Percentiles rank a stretch among this genome's conserved stretches.
These are phyloP conservation scores for Ziziphus jujuba DNA, from an alignment of 306 rosid genomes.

Conservation along the genomic window DNA sequence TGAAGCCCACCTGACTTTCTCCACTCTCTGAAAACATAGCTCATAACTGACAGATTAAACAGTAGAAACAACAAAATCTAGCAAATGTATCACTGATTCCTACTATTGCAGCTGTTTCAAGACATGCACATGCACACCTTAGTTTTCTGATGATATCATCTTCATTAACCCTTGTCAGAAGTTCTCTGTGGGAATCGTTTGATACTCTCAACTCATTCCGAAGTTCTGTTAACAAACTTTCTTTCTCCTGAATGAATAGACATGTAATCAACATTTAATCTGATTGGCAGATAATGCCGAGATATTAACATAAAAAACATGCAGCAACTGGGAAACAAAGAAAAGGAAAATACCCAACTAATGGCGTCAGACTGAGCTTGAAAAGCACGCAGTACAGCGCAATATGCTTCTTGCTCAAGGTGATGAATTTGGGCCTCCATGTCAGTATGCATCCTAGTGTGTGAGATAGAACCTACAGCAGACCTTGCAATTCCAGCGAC, in stretches of 20 bases:
- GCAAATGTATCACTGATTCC: slow-evolving; percentile 3
- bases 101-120: slow-evolving; percentile 14
- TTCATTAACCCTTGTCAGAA: slow-evolving; percentile 76
- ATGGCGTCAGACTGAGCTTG: slow-evolving; percentile 96
- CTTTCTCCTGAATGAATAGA: slow-evolving; percentile 73
- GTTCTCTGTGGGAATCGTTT: slow-evolving; percentile 92
- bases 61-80: slow-evolving; percentile 12
- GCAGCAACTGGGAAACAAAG: slow-evolving; percentile 11
- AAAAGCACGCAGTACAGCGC: slow-evolving; percentile 92
- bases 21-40: slow-evolving; percentile 70
- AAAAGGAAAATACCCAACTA: slow-evolving; percentile 65
- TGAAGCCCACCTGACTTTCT: slow-evolving; percentile 71
- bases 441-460: slow-evolving; percentile 48
- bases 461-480: slow-evolving; percentile 49
- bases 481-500: slow-evolving; percentile 46
- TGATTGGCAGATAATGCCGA: slow-evolving; percentile 12
- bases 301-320: slow-evolving; percentile 10
- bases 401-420: slow-evolving; percentile 93
- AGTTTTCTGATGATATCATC: slow-evolving; percentile 80
- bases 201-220: slow-evolving; percentile 98
- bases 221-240: slow-evolving; percentile 93
- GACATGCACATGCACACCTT: slow-evolving; percentile 45
- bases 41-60: slow-evolving; percentile 26
- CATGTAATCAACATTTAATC: slow-evolving; percentile 19
- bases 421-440: slow-evolving; percentile 94